These are phyloP conservation scores for Magnaporthiopsis rhizophila DNA, from an alignment of 2,329 filamentous ascomycete species.

Conservation along the genomic window DNA sequence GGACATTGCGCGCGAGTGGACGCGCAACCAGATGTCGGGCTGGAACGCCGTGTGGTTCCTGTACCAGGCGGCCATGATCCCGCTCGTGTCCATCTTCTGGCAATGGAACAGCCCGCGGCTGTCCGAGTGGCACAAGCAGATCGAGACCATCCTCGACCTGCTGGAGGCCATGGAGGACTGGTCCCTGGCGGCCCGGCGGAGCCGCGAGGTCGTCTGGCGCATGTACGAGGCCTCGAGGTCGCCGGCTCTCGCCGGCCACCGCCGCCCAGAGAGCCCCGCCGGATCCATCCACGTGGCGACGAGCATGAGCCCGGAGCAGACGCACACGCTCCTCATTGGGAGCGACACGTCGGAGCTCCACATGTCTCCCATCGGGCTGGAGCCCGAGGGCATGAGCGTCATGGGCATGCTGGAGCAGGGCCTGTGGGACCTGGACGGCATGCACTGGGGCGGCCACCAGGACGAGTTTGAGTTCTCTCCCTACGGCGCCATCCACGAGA, in stretches of 20 bases:
- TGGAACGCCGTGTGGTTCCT: slow-evolving; percentile 80
- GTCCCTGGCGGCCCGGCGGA: slow-evolving; percentile 55
- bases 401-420: slow-evolving; percentile 46
- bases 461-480: slow-evolving; percentile 22
- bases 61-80: slow-evolving; percentile 74
- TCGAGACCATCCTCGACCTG: slow-evolving; percentile 50
- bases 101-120: slow-evolving; percentile 45
- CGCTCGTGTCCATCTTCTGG: slow-evolving; percentile 66
- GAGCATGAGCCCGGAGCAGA: slow-evolving; percentile 14
- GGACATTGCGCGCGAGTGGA: slow-evolving; percentile 63
- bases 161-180: slow-evolving; percentile 58
- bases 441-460: slow-evolving; percentile 39
- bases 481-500: slow-evolving; percentile 22
- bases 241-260: slow-evolving; percentile 20
- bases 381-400: slow-evolving; percentile 32
- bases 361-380: slow-evolving; percentile 44
- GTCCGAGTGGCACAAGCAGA: slow-evolving; percentile 46
- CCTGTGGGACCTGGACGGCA: slow-evolving; percentile 48
- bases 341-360: slow-evolving; percentile 32
- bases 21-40: slow-evolving; percentile 65
- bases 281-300: slow-evolving; percentile 24
- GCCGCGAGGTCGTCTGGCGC: slow-evolving; percentile 53
- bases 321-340: slow-evolving; percentile 20
- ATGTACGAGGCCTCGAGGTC: slow-evolving; percentile 52
- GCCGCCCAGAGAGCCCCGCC: slow-evolving; percentile 15